phyloP scores from a whole-genome alignment of 306 rosid genomes.

The Quercus bicolor region DNA sequence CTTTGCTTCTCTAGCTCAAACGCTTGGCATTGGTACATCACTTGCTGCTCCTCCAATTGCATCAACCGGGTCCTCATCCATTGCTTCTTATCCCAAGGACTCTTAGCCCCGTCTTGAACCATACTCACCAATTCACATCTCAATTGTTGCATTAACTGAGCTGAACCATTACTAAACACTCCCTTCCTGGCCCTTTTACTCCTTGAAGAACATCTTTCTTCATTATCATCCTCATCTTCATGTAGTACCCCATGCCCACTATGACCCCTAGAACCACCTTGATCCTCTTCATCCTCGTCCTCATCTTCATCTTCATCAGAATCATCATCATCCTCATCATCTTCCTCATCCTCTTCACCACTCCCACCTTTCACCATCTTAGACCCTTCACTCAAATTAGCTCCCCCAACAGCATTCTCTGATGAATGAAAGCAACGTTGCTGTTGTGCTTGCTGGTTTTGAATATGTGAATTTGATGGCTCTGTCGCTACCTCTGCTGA shows the following conservation, averaged over 20 bases:
- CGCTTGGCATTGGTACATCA: slow-evolving; percentile 37
- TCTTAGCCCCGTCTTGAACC: slow-evolving; percentile 58
- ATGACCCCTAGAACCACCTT: slow-evolving; percentile 37
- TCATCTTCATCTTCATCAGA: slow-evolving; percentile 51
- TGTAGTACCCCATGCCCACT: slow-evolving; percentile 33
- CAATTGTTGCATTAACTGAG: slow-evolving; percentile 44
- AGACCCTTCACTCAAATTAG: slow-evolving; percentile 31
- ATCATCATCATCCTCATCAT: slow-evolving; percentile 34
- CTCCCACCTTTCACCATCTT: slow-evolving; percentile 39
- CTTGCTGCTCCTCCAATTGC: slow-evolving; percentile 65
- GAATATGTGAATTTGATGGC: slow-evolving; percentile 33
- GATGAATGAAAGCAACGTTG: slow-evolving; percentile 56
- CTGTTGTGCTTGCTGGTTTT: slow-evolving; percentile 27
- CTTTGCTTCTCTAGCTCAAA: slow-evolving; percentile 80
- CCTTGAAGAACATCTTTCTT: slow-evolving; percentile 30
- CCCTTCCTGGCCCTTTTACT: slow-evolving; percentile 39
- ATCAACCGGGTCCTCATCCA: slow-evolving; percentile 57
- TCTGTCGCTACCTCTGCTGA: slow-evolving; percentile 45
- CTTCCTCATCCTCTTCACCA: slow-evolving; percentile 47
- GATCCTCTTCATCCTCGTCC: slow-evolving; percentile 40
- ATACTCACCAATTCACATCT: slow-evolving; percentile 46
- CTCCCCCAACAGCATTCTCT: slow-evolving; percentile 28
- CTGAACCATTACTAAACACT: neutral
- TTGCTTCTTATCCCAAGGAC: slow-evolving; percentile 70
- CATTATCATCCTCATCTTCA: slow-evolving; percentile 54